phyloP scores from a whole-genome alignment of 768 basidiomycete species.

The Boletellus emodensis region DNA sequence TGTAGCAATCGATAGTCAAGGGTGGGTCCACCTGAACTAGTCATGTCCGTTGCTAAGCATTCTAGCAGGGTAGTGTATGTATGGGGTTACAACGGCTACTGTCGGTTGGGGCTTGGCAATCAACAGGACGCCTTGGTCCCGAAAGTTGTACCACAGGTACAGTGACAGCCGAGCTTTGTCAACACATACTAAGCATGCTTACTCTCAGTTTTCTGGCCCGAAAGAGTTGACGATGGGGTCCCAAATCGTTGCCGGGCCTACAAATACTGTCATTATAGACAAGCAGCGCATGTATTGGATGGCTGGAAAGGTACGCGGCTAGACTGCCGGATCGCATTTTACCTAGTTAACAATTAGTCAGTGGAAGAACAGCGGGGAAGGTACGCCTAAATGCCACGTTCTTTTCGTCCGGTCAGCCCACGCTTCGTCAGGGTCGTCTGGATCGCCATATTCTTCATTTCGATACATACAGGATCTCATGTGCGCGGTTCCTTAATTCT shows the following conservation, averaged over 20 bases:
- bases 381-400: slow-evolving; percentile 31
- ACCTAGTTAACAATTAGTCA: slow-evolving; percentile 31
- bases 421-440: slow-evolving; percentile 71
- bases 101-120: slow-evolving; percentile 82
- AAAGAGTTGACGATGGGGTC: slow-evolving; percentile 59
- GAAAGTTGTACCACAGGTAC: slow-evolving; percentile 76
- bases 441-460: slow-evolving; percentile 86
- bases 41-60: slow-evolving; percentile 7
- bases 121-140: slow-evolving; percentile 80
- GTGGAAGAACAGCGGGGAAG: slow-evolving; percentile 97
- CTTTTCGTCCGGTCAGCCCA: slow-evolving; percentile 2
- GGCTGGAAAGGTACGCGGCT: slow-evolving; percentile 62
- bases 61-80: slow-evolving; percentile 63
- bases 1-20: slow-evolving; percentile 73
- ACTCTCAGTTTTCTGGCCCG: slow-evolving; percentile 64
- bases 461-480: slow-evolving; percentile 83
- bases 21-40: slow-evolving; percentile 38
- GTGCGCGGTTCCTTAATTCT: slow-evolving; percentile 36
- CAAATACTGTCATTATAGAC: slow-evolving; percentile 82
- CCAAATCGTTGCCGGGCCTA: slow-evolving; percentile 71
- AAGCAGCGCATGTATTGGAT: slow-evolving; percentile 84
- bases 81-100: slow-evolving; percentile 91
- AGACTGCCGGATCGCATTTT: not conserved
- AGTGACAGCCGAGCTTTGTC: slow-evolving; percentile 2
- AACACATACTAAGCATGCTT: not conserved